Evolutionary conservation across 2,329 filamentous ascomycete species (phyloP), one percentile per base, ranked within the genome.

Genomic region (Fusarium ambrosium): DNA sequence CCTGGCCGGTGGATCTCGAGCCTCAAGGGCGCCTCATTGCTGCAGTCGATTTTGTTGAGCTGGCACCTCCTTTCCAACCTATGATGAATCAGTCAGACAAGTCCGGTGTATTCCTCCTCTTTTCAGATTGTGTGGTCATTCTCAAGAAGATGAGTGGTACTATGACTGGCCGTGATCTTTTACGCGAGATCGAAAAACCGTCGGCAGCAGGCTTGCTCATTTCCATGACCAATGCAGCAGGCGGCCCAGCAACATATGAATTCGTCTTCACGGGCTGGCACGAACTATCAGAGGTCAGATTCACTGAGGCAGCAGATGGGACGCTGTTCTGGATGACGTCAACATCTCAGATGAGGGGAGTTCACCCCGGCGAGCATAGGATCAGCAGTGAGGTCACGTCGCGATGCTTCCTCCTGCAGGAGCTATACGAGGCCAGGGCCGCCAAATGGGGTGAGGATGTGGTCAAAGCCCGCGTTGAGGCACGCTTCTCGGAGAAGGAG

Each of bases 151-250:
- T 90, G 32, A 85, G 87, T 4, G 88, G 89, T 10, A 89, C 88
- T 64, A 90, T 88, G 36, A 93, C 92, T 9, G 94, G 94, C 6
- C 92, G 94, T 43, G 93, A 94, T 67, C 85, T 98, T 62, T 84
- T 97, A 64, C 92, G 95, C 4, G 95, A 98, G 78, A 88, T 98
- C 39, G 95, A 98, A 79, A 95, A 94, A 78, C 93, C 93, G 24
- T 93, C 91, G 3, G 87, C 91, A 2, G 89, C 91, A 43, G 88
- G 88, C 4, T 84, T 92, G 68, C 87, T 92, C 69, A 89, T 89
- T 29, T 90, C 89, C 11, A 90, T 92, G 86, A 92, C 90, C 13
- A 91, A 91, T 69, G 88, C 88, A 27, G 90, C 87, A 32, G 90
- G 88, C 36, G 91, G 91, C 0, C 87, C 87, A 11, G 89, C 89